Evolutionary conservation across 257 asterid species (phyloP).

Genomic region (Handroanthus guayacan): DNA sequence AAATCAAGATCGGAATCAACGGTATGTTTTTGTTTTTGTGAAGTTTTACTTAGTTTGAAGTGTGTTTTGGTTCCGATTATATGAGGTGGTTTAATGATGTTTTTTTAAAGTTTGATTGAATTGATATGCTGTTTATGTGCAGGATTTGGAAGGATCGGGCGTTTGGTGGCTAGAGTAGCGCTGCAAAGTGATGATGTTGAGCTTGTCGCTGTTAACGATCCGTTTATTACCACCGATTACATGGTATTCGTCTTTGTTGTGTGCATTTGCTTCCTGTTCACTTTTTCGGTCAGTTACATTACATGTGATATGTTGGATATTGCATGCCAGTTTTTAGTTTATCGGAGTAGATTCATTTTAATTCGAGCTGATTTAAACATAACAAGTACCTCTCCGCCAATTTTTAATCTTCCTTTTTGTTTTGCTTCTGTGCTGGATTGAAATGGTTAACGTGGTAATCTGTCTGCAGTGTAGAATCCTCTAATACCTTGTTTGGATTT

Average conservation of each 20-base stretch:
- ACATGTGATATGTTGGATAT: constrained; percentile 13
- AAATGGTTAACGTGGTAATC: constrained; percentile 6
- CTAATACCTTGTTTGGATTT: not conserved
- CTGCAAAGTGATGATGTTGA: constrained; percentile 81
- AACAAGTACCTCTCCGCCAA: not conserved
- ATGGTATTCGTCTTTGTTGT: constrained; percentile 52
- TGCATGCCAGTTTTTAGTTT: not conserved
- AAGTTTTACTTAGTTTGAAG: not conserved
- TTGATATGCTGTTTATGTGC: constrained; percentile 18
- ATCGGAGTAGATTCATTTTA: not conserved
- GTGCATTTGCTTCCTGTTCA: not conserved
- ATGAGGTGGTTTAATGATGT: too few relatives aligned
- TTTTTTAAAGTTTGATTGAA: not conserved
- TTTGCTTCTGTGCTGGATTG: not conserved
- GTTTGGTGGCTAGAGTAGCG: constrained; percentile 88
- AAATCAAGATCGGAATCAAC: constrained; percentile 86
- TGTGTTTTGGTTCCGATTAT: not conserved
- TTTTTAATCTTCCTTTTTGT: not conserved
- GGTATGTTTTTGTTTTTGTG: constrained; percentile 42
- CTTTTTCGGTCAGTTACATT: not conserved
- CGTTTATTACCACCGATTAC: constrained; percentile 81
- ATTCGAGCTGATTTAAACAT: not conserved
- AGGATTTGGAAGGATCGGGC: constrained; percentile 94
- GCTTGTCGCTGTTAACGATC: constrained; percentile 89
- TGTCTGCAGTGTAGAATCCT: not conserved